phyloP scores from a whole-genome alignment of 2,329 filamentous ascomycete genomes.

The Blumeria graminis region DNA sequence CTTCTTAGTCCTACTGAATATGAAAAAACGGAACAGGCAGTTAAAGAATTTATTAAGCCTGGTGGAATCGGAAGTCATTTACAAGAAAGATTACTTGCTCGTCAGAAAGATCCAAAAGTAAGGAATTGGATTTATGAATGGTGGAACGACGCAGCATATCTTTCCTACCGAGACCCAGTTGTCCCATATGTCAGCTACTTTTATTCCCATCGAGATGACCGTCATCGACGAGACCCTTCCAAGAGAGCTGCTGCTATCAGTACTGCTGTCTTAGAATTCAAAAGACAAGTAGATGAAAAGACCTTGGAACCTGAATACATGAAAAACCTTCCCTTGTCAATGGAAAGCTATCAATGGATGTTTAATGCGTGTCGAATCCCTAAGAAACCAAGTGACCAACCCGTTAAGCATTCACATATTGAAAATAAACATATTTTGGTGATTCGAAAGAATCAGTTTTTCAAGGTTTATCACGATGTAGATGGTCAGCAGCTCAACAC shows the following conservation, averaged over 20 bases:
- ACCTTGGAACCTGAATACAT: conserved; percentile 93
- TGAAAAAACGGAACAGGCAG: conserved; percentile 53
- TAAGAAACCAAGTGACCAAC: conserved; percentile 57
- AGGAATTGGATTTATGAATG: conserved; percentile 95
- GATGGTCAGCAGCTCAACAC: conserved; percentile 70
- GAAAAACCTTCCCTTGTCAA: conserved; percentile 91
- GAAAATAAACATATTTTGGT: conserved; percentile 74
- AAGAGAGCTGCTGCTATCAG: conserved; percentile 85
- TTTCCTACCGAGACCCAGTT: conserved; percentile 81
- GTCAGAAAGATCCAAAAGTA: conserved; percentile 51
- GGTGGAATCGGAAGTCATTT: conserved; percentile 61
- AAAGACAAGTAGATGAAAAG: conserved; percentile 64
- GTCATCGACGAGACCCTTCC: conserved; percentile 60
- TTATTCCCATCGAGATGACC: conserved; percentile 92
- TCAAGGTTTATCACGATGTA: conserved; percentile 67
- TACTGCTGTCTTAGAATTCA: conserved; percentile 73
- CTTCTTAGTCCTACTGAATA: conserved; percentile 45
- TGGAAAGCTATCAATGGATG: conserved; percentile 98
- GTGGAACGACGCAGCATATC: conserved; percentile 93
- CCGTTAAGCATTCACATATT: conserved; percentile 50
- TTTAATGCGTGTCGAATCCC: conserved; percentile 84
- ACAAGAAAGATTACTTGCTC: conserved; percentile 66
- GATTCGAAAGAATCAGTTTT: conserved; percentile 92
- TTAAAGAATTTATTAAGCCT: conserved; percentile 72
- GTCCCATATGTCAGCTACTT: conserved; percentile 98